Evolutionary conservation across 2,329 filamentous ascomycete genomes (phyloP).

Genomic region (Tolypocladium ovalisporum): DNA sequence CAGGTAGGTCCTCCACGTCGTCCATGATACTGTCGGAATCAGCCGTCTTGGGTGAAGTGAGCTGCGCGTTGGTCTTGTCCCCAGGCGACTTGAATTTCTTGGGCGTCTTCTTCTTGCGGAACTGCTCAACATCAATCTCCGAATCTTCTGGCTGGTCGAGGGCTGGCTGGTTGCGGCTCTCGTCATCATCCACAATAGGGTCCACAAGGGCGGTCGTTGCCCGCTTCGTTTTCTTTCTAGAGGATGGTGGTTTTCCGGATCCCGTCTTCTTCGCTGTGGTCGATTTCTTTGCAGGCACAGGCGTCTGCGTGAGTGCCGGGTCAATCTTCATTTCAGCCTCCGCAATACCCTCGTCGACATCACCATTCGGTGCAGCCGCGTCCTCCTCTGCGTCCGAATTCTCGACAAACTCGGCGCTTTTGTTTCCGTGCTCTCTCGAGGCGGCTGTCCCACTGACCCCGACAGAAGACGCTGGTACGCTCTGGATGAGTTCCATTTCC

Average conservation of each 20-base stretch:
- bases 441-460: neutral
- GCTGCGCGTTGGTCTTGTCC: conserved; percentile 2
- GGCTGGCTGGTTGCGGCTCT: conserved; percentile 1
- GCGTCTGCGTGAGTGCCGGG: conserved; percentile 13
- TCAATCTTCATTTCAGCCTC: conserved; percentile 21
- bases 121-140: conserved; percentile 14
- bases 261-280: conserved; percentile 13
- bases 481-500: conserved; percentile 19
- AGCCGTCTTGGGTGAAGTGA: conserved; percentile 4
- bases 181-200: conserved; percentile 18
- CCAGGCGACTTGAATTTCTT: conserved; percentile 15
- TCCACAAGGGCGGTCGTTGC: conserved; percentile 14
- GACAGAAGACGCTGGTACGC: conserved; percentile 5
- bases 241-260: conserved; percentile 10
- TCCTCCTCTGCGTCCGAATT: conserved; percentile 18
- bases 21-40: conserved; percentile 27
- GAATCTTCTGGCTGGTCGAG: conserved; percentile 5
- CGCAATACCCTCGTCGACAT: conserved; percentile 6
- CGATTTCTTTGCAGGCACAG: conserved; percentile 12
- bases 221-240: conserved; percentile 12
- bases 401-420: conserved; percentile 17
- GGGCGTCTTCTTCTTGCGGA: conserved; percentile 16
- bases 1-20: conserved; percentile 32
- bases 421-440: neutral
- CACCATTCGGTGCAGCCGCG: conserved; percentile 4